These are phyloP conservation scores for Starmerella etchellsii DNA, from an alignment of 805 yeast genomes.

Conservation along the genomic window DNA sequence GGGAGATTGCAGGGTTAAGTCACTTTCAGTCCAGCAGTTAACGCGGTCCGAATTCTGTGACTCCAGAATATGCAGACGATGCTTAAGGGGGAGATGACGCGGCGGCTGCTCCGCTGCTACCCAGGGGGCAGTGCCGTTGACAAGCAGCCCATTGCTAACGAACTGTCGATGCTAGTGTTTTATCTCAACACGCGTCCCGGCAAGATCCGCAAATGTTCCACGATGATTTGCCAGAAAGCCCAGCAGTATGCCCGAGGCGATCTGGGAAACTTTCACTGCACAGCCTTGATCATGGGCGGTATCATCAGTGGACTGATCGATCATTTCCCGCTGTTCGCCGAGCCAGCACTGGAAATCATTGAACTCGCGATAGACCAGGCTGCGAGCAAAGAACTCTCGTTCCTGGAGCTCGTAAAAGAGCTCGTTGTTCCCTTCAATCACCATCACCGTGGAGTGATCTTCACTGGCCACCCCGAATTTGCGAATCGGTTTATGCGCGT, in stretches of 20 bases:
- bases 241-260: slow-evolving; percentile 45
- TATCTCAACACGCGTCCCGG: slow-evolving; percentile 84
- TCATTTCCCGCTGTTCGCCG: slow-evolving; percentile 72
- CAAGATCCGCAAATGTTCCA: slow-evolving; percentile 76
- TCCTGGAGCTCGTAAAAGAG: slow-evolving; percentile 34
- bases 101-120: slow-evolving; percentile 79
- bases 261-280: slow-evolving; percentile 72
- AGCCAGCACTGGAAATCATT: slow-evolving; percentile 50
- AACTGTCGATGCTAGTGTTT: slow-evolving; percentile 72
- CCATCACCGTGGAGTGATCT: slow-evolving; percentile 47
- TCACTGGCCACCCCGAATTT: slow-evolving; percentile 52
- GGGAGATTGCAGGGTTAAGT: too few species aligned
- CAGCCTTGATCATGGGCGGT: slow-evolving; percentile 55
- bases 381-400: slow-evolving; percentile 23
- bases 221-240: slow-evolving; percentile 51
- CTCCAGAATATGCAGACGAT: not conserved
- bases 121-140: slow-evolving; percentile 80
- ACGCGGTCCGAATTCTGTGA: too few species aligned
- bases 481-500: slow-evolving; percentile 35
- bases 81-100: slow-evolving; percentile 29
- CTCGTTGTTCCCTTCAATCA: slow-evolving; percentile 32
- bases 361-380: slow-evolving; percentile 43
- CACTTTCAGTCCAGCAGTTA: too few species aligned
- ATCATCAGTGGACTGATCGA: slow-evolving; percentile 66
- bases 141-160: slow-evolving; percentile 85